These are phyloP conservation scores for Moringa oleifera DNA, from an alignment of 345 rosid genomes.

Conservation along the genomic window DNA sequence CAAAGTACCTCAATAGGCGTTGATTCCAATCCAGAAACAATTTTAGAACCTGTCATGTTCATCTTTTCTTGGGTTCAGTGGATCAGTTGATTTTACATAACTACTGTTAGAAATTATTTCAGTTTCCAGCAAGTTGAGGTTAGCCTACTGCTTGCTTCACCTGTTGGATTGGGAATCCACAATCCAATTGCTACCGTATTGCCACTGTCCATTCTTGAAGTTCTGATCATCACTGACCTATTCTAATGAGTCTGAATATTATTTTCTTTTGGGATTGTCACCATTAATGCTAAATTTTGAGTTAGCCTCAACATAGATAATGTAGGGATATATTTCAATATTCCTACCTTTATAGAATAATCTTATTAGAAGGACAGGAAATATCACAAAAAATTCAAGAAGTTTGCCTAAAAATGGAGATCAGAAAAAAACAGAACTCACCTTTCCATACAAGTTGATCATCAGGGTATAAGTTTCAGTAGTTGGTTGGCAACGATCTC, in stretches of 20 bases:
- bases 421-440: conserved; percentile 10
- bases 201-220: neutral
- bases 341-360: neutral
- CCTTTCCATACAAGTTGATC: conserved; percentile 93
- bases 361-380: neutral
- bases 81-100: no score
- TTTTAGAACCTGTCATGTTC: no score
- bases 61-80: no score
- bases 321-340: neutral
- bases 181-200: neutral
- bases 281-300: neutral
- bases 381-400: neutral
- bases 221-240: neutral
- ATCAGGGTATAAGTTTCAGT: conserved; percentile 82
- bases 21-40: no score
- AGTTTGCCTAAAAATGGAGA: neutral
- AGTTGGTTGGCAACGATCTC: conserved; percentile 55
- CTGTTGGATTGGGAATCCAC: neutral
- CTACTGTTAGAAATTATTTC: no score
- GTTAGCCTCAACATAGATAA: neutral
- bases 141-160: neutral
- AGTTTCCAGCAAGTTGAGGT: no score
- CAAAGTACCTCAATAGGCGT: no score
- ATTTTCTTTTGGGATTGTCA: neutral
- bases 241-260: neutral